phyloP scores from a whole-genome alignment of 2,329 filamentous ascomycete species.

The Gnomoniopsis smithogilvyi region DNA sequence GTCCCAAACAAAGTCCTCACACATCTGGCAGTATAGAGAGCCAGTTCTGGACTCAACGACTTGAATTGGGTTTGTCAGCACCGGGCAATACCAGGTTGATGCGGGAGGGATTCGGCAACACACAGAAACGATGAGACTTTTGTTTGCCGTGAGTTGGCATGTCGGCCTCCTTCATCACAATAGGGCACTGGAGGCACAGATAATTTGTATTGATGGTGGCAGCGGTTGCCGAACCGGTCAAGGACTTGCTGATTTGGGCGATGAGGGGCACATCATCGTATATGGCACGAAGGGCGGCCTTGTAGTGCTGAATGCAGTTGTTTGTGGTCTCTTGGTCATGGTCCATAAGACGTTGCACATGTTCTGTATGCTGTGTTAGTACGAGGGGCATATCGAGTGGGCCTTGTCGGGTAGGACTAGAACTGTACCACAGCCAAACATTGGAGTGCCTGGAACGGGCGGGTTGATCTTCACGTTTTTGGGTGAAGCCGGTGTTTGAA shows the following conservation, averaged over 20 bases:
- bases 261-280: slow-evolving; percentile 65
- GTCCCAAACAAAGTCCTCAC: slow-evolving; percentile 80
- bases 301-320: slow-evolving; percentile 68
- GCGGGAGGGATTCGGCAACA: slow-evolving; percentile 21
- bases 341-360: slow-evolving; percentile 65
- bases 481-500: slow-evolving; percentile 49
- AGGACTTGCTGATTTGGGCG: slow-evolving; percentile 60
- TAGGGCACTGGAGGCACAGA: slow-evolving; percentile 70
- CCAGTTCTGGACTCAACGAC: slow-evolving; percentile 77
- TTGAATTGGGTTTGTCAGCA: slow-evolving; percentile 36
- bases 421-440: slow-evolving; percentile 62
- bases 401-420: slow-evolving; percentile 12
- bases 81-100: background rate
- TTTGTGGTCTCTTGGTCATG: slow-evolving; percentile 62
- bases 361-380: slow-evolving; percentile 51
- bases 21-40: slow-evolving; percentile 75
- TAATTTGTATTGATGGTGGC: slow-evolving; percentile 67
- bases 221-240: slow-evolving; percentile 49
- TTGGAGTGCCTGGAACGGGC: slow-evolving; percentile 54
- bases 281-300: slow-evolving; percentile 66
- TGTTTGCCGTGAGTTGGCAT: slow-evolving; percentile 64
- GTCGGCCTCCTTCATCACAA: slow-evolving; percentile 64
- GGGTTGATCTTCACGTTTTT: slow-evolving; percentile 60
- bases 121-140: slow-evolving; percentile 73
- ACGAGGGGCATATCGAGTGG: slow-evolving; percentile 1